Base-by-base conservation (phyloP, 106 monocot species). In the Dioscorea dumetorum region DNA sequence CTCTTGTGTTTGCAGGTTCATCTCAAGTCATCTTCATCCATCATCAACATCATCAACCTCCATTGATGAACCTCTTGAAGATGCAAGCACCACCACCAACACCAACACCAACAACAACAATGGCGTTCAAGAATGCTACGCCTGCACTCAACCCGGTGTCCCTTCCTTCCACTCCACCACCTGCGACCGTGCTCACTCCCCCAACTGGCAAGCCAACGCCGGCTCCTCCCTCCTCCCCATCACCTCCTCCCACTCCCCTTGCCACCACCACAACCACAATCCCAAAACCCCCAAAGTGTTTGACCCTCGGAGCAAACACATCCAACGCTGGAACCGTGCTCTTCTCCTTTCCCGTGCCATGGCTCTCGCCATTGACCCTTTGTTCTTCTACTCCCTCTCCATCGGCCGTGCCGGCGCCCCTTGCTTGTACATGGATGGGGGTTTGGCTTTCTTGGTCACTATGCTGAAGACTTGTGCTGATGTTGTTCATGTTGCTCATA, bases 371-470 rank as follows among this genome's bases (percentile, higher is more conserved):
- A 77, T 81, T 48, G 94, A 95, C 68, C 94, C 94, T 14, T 58
- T 95, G 31, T 95, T 95, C 91, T 95, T 95, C 83, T 95, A 95
- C 80, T 76, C 87, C 12, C 66, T 94, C 48, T 80, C 85, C 10
- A 74, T 85, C 56, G 84, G 78, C 28, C 53, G 77, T 21, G 72
- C 64, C 23, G 80, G 84, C 19, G 69, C 63, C n/a, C 72, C 80
- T 50, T 84, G 87, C 70, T 28, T 91, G 50, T 81, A 67, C 59
- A 80, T 94, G 80, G 80, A 85, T 71, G 76, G 69, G 11, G 71
- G 80, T 52, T 48, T 87, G 19, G 84, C 81, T 12, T 74, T 71
- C 20, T 51, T 49, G 2, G 84, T 80, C 48, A 83, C 87, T 35
- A 82, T 50, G 64, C 67, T 87, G 61, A 67, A 90, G n/a, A 94